Percentiles rank a stretch among this genome's conserved stretches.
These are phyloP conservation scores for Daldinia sp. DNA, from an alignment of 2,329 filamentous ascomycete genomes.

Conservation along the genomic window DNA sequence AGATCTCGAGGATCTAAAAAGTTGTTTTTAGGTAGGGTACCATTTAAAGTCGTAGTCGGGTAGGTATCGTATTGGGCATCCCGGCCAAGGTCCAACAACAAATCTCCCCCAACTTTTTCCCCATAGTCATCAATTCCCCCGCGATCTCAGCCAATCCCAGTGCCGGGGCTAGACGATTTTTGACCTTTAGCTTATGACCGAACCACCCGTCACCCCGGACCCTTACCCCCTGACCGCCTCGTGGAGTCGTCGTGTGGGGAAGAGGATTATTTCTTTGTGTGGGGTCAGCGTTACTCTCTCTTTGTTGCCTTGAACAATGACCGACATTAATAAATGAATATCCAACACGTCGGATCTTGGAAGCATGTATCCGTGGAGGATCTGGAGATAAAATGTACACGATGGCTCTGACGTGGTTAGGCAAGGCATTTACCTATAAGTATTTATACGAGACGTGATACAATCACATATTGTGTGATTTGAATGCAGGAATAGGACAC, in stretches of 20 bases:
- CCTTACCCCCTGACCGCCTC: slow-evolving; percentile 27
- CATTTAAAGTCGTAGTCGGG: slow-evolving; percentile 5
- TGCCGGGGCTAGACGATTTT: slow-evolving; percentile 29
- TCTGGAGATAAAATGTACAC: neutral
- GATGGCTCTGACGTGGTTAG: neutral
- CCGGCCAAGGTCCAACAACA: slow-evolving; percentile 13
- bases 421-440: neutral
- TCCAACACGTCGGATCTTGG: slow-evolving; percentile 8
- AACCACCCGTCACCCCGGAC: slow-evolving; percentile 29
- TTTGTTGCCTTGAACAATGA: slow-evolving; percentile 3
- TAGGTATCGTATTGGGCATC: slow-evolving; percentile 23
- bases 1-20: slow-evolving; percentile 8
- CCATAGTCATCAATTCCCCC: slow-evolving; percentile 12
- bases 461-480: slow-evolving; percentile 3
- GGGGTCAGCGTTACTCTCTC: slow-evolving; percentile 23
- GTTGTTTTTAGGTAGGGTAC: slow-evolving; percentile 10
- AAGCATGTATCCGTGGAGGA: neutral
- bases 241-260: slow-evolving; percentile 39
- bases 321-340: slow-evolving; percentile 2
- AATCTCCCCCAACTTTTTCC: slow-evolving; percentile 16
- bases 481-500: neutral
- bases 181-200: slow-evolving; percentile 29
- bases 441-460: neutral
- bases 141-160: slow-evolving; percentile 30
- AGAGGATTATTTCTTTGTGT: slow-evolving; percentile 17